A percentile compares a stretch with the other conserved stretches of the same genome.
These are phyloP conservation scores for Pelargonium hybrid DNA, from an alignment of 441 rosid species.

Conservation along the genomic window DNA sequence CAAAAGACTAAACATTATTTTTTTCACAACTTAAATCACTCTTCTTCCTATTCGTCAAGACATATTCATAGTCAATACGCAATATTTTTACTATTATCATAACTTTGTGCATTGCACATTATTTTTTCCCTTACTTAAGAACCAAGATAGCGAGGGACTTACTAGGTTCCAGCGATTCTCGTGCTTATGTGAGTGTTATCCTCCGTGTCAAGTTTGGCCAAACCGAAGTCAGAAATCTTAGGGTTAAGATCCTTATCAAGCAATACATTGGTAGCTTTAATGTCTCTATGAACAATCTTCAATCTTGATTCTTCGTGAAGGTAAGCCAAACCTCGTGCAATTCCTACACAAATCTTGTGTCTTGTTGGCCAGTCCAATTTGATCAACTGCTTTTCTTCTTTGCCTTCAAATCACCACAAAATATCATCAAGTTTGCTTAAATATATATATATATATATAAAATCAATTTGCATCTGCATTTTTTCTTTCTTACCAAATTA, in stretches of 20 bases:
- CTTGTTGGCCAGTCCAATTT: constrained; percentile 36
- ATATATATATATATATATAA: not conserved
- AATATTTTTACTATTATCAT: too few species aligned
- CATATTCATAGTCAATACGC: too few species aligned
- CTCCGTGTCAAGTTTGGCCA: constrained; percentile 69
- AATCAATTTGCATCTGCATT: not conserved
- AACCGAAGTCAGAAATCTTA: constrained; percentile 72
- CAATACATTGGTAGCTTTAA: constrained; percentile 68
- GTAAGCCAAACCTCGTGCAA: constrained; percentile 61
- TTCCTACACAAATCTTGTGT: constrained; percentile 29
- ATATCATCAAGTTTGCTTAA: not conserved
- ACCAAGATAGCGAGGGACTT: constrained; percentile 12
- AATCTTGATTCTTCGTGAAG: constrained; percentile 62
- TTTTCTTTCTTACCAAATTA: not conserved
- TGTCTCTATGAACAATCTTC: constrained; percentile 70
- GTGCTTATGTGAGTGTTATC: constrained; percentile 78
- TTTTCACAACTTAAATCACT: too few species aligned
- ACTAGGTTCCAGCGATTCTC: constrained; percentile 71
- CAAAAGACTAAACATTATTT: too few species aligned
- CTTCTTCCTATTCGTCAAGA: too few species aligned
- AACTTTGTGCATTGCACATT: too few species aligned
- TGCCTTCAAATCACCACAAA: constrained; percentile 15
- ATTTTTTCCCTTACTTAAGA: too few species aligned
- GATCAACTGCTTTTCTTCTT: constrained; percentile 19
- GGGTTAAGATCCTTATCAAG: constrained; percentile 56